Evolutionary conservation across 192 early-diverging fungal species (phyloP).

Genomic region (Backusella mclennaniae): DNA sequence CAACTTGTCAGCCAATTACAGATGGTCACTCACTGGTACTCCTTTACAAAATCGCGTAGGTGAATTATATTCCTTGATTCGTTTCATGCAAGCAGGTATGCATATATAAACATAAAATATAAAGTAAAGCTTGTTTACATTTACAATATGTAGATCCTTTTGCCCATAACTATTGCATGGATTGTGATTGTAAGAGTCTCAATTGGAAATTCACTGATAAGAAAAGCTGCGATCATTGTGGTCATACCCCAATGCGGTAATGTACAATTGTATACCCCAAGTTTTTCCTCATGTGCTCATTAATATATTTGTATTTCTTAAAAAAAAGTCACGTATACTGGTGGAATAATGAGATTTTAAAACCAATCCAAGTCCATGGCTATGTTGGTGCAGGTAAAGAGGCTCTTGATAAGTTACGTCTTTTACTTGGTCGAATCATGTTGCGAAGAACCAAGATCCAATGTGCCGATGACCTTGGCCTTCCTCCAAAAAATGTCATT

Average conservation of each 20-base stretch:
- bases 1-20: conserved; percentile 58
- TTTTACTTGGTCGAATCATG: conserved; percentile 85
- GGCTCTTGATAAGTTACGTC: conserved; percentile 72
- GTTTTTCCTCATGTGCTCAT: background rate
- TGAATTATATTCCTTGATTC: conserved; percentile 89
- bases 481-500: conserved; percentile 82
- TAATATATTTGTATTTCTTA: background rate
- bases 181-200: conserved; percentile 67
- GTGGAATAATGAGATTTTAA: conserved; percentile 92
- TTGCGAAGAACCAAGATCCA: conserved; percentile 88
- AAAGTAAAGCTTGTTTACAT: background rate
- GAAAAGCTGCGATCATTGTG: conserved; percentile 54
- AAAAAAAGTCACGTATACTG: conserved; percentile 59
- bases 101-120: background rate
- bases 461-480: conserved; percentile 80
- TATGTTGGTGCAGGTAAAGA: conserved; percentile 52
- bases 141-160: conserved; percentile 54
- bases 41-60: conserved; percentile 94
- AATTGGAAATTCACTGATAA: conserved; percentile 62
- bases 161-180: conserved; percentile 84
- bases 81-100: conserved; percentile 71
- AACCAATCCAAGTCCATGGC: conserved; percentile 85
- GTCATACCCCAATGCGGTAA: conserved; percentile 59
- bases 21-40: conserved; percentile 90
- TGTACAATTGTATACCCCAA: background rate